phyloP scores from a whole-genome alignment of 345 rosid species.

The Eucalyptus guilfoylei region DNA sequence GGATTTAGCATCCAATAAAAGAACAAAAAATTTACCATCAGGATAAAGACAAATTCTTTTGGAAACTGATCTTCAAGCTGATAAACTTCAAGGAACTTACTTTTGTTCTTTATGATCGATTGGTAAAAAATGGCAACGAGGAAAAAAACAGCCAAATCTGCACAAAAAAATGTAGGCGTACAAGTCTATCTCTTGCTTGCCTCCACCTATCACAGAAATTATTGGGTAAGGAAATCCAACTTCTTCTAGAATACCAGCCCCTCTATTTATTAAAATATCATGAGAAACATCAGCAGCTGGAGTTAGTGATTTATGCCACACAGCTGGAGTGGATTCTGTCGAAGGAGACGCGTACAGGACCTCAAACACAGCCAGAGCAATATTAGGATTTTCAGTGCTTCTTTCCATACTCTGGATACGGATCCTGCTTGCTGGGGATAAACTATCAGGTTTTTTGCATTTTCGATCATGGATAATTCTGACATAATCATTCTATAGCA shows the following conservation, averaged over 20 bases:
- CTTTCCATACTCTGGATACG: too few relatives aligned
- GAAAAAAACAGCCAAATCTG: slow-evolving; percentile 33
- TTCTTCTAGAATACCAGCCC: slow-evolving; percentile 6
- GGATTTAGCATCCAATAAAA: not conserved
- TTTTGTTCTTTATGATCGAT: slow-evolving; percentile 27
- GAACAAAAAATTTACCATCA: slow-evolving; percentile 15
- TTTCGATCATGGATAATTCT: too few relatives aligned
- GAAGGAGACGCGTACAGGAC: slow-evolving; percentile 20
- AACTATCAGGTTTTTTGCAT: too few relatives aligned
- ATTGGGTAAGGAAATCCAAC: slow-evolving; percentile 23
- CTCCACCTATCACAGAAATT: slow-evolving; percentile 32
- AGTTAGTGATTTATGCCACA: slow-evolving; percentile 18
- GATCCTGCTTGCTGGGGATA: too few relatives aligned
- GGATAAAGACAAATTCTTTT: slow-evolving; percentile 23
- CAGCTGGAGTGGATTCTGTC: not conserved
- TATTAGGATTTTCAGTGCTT: slow-evolving; percentile 9
- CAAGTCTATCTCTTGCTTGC: slow-evolving; percentile 25
- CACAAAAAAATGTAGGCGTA: slow-evolving; percentile 37
- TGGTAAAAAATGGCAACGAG: slow-evolving; percentile 27
- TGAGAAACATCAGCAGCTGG: slow-evolving; percentile 35
- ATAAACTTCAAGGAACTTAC: slow-evolving; percentile 38
- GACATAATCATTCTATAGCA: too few relatives aligned
- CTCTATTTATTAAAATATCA: slow-evolving; percentile 21
- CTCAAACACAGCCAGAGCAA: slow-evolving; percentile 32
- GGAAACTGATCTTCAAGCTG: slow-evolving; percentile 45